phyloP scores from a whole-genome alignment of 225 moss, liverwort and hornwort genomes.

The Marchantia paleacea region DNA sequence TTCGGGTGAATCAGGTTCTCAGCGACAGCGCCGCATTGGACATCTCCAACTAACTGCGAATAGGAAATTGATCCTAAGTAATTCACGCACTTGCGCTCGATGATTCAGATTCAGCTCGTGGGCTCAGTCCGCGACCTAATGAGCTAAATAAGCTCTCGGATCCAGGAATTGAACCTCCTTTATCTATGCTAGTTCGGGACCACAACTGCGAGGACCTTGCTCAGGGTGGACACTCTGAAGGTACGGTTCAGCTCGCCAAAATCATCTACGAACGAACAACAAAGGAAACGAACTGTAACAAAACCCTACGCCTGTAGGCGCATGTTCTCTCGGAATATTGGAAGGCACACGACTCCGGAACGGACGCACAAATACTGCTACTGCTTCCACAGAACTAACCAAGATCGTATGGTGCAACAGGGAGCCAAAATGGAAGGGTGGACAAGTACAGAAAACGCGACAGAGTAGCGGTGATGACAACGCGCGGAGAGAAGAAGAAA shows the following conservation, averaged over 20 bases:
- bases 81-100: not conserved
- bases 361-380: not conserved
- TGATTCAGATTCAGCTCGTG: not conserved
- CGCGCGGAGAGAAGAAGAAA: constrained; percentile 10
- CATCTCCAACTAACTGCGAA: not conserved
- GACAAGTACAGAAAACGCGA: constrained; percentile 1
- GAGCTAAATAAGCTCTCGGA: not conserved
- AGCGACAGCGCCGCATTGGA: not conserved
- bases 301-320: not conserved
- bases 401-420: constrained; percentile 4
- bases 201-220: not conserved
- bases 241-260: not conserved
- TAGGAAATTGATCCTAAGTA: too few species aligned
- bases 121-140: not conserved
- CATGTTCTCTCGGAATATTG: not conserved
- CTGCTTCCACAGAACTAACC: not conserved
- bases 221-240: not conserved
- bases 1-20: not conserved
- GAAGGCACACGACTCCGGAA: not conserved
- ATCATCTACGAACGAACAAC: not conserved
- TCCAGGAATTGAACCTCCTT: not conserved
- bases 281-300: not conserved
- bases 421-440: constrained; percentile 19
- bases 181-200: not conserved
- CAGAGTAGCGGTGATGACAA: not conserved